Evolutionary conservation across 2,329 filamentous ascomycete genomes (phyloP).

Genomic region (Rhinocladiella similis): DNA sequence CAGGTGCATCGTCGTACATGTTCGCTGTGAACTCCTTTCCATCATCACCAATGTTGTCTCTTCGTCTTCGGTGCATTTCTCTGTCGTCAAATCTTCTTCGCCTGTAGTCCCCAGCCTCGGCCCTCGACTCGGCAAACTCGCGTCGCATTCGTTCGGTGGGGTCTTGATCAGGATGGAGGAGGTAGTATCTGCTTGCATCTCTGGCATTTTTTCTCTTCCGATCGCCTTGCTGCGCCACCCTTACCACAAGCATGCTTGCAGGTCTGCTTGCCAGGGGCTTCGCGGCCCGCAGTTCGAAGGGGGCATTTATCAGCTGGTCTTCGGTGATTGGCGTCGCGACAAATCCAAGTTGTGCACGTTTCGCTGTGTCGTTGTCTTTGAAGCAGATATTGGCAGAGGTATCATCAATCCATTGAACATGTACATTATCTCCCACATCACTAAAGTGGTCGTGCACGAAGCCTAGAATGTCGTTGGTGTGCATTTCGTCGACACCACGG

Average conservation of each 20-base stretch:
- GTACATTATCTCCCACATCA: constrained; percentile 51
- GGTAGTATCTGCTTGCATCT: constrained; percentile 83
- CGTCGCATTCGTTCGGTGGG: constrained; percentile 69
- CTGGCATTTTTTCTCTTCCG: constrained; percentile 78
- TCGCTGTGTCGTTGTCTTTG: constrained; percentile 54
- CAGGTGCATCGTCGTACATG: constrained; percentile 75
- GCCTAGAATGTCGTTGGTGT: constrained; percentile 73
- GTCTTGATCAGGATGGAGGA: constrained; percentile 86
- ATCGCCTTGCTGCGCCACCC: constrained; percentile 73
- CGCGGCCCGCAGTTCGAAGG: constrained; percentile 66
- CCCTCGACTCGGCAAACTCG: constrained; percentile 46
- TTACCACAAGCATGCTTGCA: constrained; percentile 68
- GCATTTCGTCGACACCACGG: constrained; percentile 77
- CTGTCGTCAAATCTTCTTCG: constrained; percentile 63
- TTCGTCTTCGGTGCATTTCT: constrained; percentile 45
- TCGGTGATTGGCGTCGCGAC: constrained; percentile 37
- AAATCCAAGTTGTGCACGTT: constrained; percentile 55
- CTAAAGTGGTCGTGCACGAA: constrained; percentile 71
- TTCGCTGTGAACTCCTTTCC: constrained; percentile 64
- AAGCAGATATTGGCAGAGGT: constrained; percentile 86
- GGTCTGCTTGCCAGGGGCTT: constrained; percentile 69
- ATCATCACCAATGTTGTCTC: constrained; percentile 47
- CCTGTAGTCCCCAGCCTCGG: constrained; percentile 44
- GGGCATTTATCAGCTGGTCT: constrained; percentile 50
- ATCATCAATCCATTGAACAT: constrained; percentile 93